These are phyloP conservation scores for Tanacetum coccineum DNA, from an alignment of 129 eudicot genomes.

Conservation along the genomic window DNA sequence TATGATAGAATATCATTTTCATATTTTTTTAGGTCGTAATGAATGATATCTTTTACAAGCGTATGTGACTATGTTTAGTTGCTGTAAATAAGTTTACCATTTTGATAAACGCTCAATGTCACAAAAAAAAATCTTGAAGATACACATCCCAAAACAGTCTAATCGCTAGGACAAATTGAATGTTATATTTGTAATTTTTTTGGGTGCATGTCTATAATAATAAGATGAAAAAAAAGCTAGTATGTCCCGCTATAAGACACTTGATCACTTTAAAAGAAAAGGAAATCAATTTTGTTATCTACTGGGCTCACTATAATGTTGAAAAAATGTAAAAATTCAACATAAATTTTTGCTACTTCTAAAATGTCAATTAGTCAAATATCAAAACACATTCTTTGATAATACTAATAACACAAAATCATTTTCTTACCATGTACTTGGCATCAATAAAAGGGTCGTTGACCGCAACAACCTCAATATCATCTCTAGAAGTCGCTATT, in stretches of 20 bases:
- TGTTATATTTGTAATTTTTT: neutral
- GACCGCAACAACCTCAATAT: conserved; percentile 92
- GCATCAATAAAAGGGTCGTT: conserved; percentile 98
- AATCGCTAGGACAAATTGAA: neutral
- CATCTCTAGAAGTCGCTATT: conserved; percentile 89
- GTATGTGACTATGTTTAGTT: too few relatives aligned
- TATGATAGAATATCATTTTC: neutral
- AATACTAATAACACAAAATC: neutral
- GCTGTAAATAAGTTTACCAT: too few relatives aligned
- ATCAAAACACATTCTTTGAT: conserved; percentile 12
- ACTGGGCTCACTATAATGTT: neutral
- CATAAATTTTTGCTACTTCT: neutral
- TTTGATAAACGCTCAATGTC: neutral
- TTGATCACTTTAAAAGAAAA: conserved; percentile 8
- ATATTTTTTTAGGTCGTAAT: neutral
- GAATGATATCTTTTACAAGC: too few relatives aligned
- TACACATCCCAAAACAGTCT: neutral
- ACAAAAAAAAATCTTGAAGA: neutral
- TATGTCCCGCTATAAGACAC: neutral
- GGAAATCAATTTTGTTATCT: neutral
- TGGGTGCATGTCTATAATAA: neutral
- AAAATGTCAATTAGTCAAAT: conserved; percentile 3
- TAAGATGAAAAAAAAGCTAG: neutral
- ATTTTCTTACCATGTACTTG: conserved; percentile 69
- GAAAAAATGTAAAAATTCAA: neutral